Percentiles rank a stretch among this genome's conserved stretches.
Evolutionary conservation across 768 basidiomycete species (phyloP).

Genomic region (button mushroom (Agaricus bisporus)): DNA sequence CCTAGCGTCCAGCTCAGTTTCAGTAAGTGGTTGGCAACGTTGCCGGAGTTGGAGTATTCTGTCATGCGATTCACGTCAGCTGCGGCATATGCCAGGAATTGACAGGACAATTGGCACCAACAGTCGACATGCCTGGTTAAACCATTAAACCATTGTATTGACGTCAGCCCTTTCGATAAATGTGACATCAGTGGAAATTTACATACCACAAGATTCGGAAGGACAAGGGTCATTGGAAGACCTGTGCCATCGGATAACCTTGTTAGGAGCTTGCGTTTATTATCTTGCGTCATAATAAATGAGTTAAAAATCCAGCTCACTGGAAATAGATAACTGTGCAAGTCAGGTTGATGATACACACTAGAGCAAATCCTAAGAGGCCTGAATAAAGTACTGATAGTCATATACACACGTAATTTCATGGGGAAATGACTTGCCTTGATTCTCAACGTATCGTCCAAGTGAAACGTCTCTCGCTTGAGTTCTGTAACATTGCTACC

Average conservation of each 20-base stretch:
- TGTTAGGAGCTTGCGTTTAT: conserved; percentile 20
- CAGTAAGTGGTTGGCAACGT: conserved; percentile 10
- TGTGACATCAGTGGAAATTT: too few relatives aligned
- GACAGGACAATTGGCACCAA: conserved; percentile 13
- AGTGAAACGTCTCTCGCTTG: conserved; percentile 24
- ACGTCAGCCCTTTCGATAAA: too few relatives aligned
- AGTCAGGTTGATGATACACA: conserved; percentile 23
- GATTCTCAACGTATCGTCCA: conserved; percentile 29
- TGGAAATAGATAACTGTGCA: conserved; percentile 27
- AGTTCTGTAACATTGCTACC: conserved; percentile 16
- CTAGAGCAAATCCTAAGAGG: conserved; percentile 25
- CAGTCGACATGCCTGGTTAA: conserved; percentile 29
- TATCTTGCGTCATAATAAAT: background rate
- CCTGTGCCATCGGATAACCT: conserved; percentile 27
- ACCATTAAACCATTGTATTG: too few relatives aligned
- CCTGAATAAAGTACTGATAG: conserved; percentile 17
- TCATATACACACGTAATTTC: background rate
- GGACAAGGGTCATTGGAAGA: conserved; percentile 27
- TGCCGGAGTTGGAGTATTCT: conserved; percentile 38
- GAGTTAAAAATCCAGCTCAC: conserved; percentile 19
- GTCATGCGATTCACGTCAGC: background rate
- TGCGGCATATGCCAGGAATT: background rate
- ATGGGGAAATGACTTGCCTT: conserved; percentile 21
- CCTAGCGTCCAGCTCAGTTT: conserved; percentile 3
- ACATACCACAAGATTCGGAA: conserved; percentile 32